A percentile compares a stretch with the other conserved stretches of the same genome.
Conservation (phyloP, 163 green algal species). For the Coccomyxa subellipsoidea region DNA sequence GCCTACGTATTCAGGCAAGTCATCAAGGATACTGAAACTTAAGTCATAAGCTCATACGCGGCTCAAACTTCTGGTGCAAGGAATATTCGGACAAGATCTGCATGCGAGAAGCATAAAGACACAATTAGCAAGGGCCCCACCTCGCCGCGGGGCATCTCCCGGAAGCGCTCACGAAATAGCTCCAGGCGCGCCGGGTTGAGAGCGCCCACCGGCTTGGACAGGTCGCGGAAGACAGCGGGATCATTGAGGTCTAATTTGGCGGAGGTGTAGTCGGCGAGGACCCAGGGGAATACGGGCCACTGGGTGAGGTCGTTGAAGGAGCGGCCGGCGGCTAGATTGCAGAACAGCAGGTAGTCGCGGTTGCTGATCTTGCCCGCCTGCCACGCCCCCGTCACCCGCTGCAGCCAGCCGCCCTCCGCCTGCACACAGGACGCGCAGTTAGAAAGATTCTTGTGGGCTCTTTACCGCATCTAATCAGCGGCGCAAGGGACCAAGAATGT, state of each 20-base stretch:
- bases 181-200: slow-evolving; percentile 74
- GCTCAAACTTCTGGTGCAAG: too few relatives aligned
- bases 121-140: slow-evolving; percentile 5
- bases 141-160: slow-evolving; percentile 41
- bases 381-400: slow-evolving; percentile 69
- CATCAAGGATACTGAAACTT: too few relatives aligned
- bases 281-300: slow-evolving; percentile 96
- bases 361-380: slow-evolving; percentile 77
- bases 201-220: slow-evolving; percentile 90
- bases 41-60: too few relatives aligned
- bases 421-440: slow-evolving; percentile 30
- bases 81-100: too few relatives aligned
- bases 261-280: slow-evolving; percentile 75
- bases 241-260: slow-evolving; percentile 65
- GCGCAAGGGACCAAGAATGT: too few relatives aligned
- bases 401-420: slow-evolving; percentile 62
- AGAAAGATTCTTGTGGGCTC: not conserved
- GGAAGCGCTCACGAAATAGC: slow-evolving; percentile 50
- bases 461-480: too few relatives aligned
- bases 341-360: slow-evolving; percentile 93
- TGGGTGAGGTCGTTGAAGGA: slow-evolving; percentile 93
- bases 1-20: too few relatives aligned
- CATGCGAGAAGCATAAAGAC: too few relatives aligned
- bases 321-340: slow-evolving; percentile 78
- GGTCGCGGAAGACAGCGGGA: slow-evolving; percentile 66